Evolutionary conservation across 2,329 filamentous ascomycete genomes (phyloP).

Genomic region (Allantophomopsis cytisporea): DNA sequence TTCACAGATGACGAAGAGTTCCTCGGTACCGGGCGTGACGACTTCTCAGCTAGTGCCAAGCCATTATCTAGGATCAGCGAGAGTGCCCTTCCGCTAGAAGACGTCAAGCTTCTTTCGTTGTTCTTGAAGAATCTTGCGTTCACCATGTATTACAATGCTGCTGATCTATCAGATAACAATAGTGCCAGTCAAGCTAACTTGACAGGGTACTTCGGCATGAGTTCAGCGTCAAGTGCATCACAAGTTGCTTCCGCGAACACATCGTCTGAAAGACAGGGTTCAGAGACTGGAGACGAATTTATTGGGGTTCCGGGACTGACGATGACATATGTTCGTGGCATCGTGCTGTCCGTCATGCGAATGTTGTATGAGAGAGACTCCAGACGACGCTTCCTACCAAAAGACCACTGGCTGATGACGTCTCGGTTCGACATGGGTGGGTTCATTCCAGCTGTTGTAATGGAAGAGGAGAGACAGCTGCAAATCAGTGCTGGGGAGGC

Average conservation of each 20-base stretch:
- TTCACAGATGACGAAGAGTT: constrained; percentile 97
- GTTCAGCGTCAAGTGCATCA: constrained; percentile 1
- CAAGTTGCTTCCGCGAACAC: background rate
- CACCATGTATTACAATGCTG: constrained; percentile 71
- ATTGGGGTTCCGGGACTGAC: constrained; percentile 59
- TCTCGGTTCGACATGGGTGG: constrained; percentile 74
- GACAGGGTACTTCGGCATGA: constrained; percentile 24
- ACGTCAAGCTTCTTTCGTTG: constrained; percentile 60
- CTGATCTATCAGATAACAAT: constrained; percentile 40
- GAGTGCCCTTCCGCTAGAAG: constrained; percentile 55
- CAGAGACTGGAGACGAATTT: constrained; percentile 26
- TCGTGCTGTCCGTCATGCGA: constrained; percentile 67
- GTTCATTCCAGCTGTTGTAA: constrained; percentile 75
- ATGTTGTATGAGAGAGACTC: constrained; percentile 94
- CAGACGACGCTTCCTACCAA: constrained; percentile 66
- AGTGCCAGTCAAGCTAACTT: constrained; percentile 12
- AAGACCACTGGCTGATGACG: constrained; percentile 91
- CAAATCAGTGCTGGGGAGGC: constrained; percentile 51
- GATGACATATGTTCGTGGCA: constrained; percentile 63
- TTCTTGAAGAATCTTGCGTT: constrained; percentile 91
- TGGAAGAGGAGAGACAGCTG: constrained; percentile 71
- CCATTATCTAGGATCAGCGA: constrained; percentile 35
- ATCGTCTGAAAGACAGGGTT: constrained; percentile 2
- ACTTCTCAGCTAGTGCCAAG: constrained; percentile 20
- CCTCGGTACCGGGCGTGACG: constrained; percentile 42